Evolutionary conservation across 1,284 basidiomycete species (phyloP).

Genomic region (Grifola frondosa): DNA sequence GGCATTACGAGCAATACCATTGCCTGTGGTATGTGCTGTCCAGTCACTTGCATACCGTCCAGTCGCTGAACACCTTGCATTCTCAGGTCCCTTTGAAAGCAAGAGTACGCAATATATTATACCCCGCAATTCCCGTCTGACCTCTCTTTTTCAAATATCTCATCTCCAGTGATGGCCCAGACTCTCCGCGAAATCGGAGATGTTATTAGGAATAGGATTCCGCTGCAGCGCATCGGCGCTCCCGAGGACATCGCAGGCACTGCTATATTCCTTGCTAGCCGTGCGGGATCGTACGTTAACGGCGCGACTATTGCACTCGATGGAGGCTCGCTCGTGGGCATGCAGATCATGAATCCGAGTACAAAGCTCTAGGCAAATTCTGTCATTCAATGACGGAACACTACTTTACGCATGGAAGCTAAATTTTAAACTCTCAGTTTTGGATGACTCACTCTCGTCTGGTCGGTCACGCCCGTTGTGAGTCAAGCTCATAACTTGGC

Average conservation of each 20-base stretch:
- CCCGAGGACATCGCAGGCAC: constrained; percentile 66
- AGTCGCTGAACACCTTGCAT: constrained; percentile 1
- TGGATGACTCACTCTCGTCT: no score
- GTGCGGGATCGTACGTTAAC: constrained; percentile 62
- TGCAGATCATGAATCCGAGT: constrained; percentile 6
- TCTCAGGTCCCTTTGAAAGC: constrained; percentile 46
- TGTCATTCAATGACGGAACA: not conserved
- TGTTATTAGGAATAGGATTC: constrained; percentile 45
- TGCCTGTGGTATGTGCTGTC: constrained; percentile 51
- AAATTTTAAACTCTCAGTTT: no score
- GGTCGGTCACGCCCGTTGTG: no score
- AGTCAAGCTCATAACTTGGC: no score
- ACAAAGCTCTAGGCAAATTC: constrained; percentile 11
- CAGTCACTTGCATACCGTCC: no score
- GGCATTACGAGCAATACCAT: constrained; percentile 70
- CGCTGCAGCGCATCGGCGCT: constrained; percentile 56
- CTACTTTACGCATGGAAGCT: no score
- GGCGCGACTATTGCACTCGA: constrained; percentile 63
- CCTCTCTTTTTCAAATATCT: constrained; percentile 1
- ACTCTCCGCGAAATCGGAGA: constrained; percentile 52
- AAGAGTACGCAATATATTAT: constrained; percentile 43
- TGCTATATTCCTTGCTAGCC: constrained; percentile 58
- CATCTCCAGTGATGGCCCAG: constrained; percentile 55
- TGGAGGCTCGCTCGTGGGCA: constrained; percentile 36
- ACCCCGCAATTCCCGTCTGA: not conserved